Conservation (phyloP, 2,329 filamentous ascomycete genomes). For the Triangularia verruculosa region DNA sequence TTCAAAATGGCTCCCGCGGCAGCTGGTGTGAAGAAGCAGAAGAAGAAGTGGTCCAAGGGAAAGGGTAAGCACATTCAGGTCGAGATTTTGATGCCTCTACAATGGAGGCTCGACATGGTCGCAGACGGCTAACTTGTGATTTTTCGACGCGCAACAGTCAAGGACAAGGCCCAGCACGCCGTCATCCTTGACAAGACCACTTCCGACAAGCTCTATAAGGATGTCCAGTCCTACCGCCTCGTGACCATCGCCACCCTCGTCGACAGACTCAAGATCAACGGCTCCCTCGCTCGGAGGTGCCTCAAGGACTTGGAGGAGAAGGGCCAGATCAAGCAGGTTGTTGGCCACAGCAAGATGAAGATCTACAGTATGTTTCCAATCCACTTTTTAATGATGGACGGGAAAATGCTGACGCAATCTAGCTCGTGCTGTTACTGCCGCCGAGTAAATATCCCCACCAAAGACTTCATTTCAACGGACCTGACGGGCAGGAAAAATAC, state of each 20-base stretch:
- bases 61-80: slow-evolving; percentile 62
- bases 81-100: slow-evolving; percentile 11
- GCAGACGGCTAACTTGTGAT: slow-evolving; percentile 17
- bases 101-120: slow-evolving; percentile 3
- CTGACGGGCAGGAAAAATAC: slow-evolving; percentile 24
- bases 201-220: slow-evolving; percentile 98
- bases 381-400: not conserved
- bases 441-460: slow-evolving; percentile 38
- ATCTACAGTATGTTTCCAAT: slow-evolving; percentile 87
- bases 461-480: slow-evolving; percentile 26
- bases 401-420: slow-evolving; percentile 30
- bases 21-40: slow-evolving; percentile 73
- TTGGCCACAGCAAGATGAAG: slow-evolving; percentile 94
- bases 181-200: slow-evolving; percentile 98
- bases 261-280: slow-evolving; percentile 99
- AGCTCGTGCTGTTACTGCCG: slow-evolving; percentile 61
- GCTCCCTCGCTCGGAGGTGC: slow-evolving; percentile 87
- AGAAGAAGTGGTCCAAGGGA: slow-evolving; percentile 70
- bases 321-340: slow-evolving; percentile 97
- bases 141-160: slow-evolving; percentile 55
- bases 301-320: slow-evolving; percentile 94
- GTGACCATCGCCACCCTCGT: slow-evolving; percentile 98
- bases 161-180: slow-evolving; percentile 99
- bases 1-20: slow-evolving; percentile 48
- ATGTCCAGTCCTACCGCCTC: slow-evolving; percentile 99